phyloP scores from a whole-genome alignment of 1,284 basidiomycete species.

The Ustilago bromivora region DNA sequence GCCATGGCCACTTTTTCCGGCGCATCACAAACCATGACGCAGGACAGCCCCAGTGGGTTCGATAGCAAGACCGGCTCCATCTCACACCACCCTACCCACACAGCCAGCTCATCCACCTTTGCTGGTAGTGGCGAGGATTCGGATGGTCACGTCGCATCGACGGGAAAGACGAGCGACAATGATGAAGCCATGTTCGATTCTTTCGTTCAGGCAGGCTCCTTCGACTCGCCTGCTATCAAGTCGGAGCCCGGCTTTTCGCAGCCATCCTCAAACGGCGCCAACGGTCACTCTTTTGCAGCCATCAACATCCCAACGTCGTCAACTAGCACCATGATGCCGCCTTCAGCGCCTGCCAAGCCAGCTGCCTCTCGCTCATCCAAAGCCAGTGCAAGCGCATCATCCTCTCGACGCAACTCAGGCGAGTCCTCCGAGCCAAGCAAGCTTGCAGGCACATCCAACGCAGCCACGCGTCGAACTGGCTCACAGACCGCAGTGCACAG shows the following conservation, averaged over 20 bases:
- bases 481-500: constrained; percentile 53
- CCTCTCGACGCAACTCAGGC: constrained; percentile 53
- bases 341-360: constrained; percentile 18
- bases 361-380: constrained; percentile 12
- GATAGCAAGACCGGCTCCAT: constrained; percentile 46
- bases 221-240: constrained; percentile 43
- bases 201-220: constrained; percentile 59
- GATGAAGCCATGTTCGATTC: constrained; percentile 66
- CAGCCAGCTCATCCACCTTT: constrained; percentile 29
- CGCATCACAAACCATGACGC: constrained; percentile 30
- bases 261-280: constrained; percentile 17
- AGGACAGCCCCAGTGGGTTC: constrained; percentile 46
- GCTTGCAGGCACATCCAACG: constrained; percentile 19
- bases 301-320: constrained; percentile 32
- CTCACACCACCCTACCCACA: constrained; percentile 10
- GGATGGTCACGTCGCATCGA: constrained; percentile 37
- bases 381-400: constrained; percentile 28
- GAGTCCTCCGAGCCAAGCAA: constrained; percentile 46
- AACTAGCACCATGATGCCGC: constrained; percentile 41
- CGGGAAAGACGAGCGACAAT: constrained; percentile 40
- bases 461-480: constrained; percentile 30
- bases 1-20: constrained; percentile 33
- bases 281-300: constrained; percentile 29
- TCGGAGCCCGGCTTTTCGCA: constrained; percentile 12
- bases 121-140: constrained; percentile 51